Percentiles rank a stretch among this genome's conserved stretches.
Conservation (phyloP, 2,329 filamentous ascomycete genomes). For the Malbranchea zuffiana region DNA sequence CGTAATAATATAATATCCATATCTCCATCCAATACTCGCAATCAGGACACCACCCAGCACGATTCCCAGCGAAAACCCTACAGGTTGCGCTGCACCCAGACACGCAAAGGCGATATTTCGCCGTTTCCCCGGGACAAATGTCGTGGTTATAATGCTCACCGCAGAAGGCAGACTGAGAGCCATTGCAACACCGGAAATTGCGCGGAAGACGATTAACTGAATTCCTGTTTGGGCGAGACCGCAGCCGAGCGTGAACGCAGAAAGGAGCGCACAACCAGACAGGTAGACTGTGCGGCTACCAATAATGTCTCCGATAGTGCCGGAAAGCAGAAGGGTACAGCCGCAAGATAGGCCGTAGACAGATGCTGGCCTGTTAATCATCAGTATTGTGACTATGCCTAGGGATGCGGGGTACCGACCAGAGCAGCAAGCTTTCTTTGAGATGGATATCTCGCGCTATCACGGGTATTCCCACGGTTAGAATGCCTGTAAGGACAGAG, state of each 20-base stretch:
- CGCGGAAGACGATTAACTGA: conserved; percentile 39
- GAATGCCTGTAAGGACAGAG: conserved; percentile 16
- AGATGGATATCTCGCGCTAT: conserved; percentile 18
- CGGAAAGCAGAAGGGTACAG: conserved; percentile 39
- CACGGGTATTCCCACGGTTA: conserved; percentile 18
- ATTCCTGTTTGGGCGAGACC: conserved; percentile 29
- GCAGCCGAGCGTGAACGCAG: conserved; percentile 33
- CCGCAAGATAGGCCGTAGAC: conserved; percentile 26
- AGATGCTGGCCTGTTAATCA: conserved; percentile 20
- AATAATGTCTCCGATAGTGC: conserved; percentile 41
- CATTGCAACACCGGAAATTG: conserved; percentile 35
- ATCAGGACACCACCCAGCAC: conserved; percentile 42
- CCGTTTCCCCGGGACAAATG: conserved; percentile 33
- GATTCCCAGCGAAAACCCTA: conserved; percentile 42
- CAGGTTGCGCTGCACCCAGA: conserved; percentile 39
- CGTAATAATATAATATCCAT: conserved; percentile 41
- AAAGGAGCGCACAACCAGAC: conserved; percentile 34
- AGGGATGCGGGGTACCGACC: conserved; percentile 11
- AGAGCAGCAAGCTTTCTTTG: conserved; percentile 17
- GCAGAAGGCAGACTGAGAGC: conserved; percentile 38
- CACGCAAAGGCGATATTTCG: conserved; percentile 43
- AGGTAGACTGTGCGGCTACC: conserved; percentile 39
- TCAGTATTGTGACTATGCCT: not conserved
- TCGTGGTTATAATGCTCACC: conserved; percentile 38
- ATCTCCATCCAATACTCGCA: conserved; percentile 42